Base-by-base conservation (phyloP, 179 eudicot genomes). In the Monotropa hypopitys region DNA sequence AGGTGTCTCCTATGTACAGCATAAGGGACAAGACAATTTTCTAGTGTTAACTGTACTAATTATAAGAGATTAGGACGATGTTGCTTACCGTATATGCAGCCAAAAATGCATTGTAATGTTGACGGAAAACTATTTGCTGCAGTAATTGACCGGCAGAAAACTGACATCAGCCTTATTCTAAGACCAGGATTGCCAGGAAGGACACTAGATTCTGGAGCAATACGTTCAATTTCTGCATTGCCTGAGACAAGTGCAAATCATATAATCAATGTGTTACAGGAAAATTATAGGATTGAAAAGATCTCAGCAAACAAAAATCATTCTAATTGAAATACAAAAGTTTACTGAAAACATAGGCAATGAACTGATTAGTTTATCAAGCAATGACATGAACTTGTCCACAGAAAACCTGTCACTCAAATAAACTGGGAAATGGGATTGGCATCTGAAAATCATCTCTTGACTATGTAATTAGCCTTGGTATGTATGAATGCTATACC, bases 61-160 rank as follows among this genome's bases (percentile, higher is more conserved):
- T 21, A 77, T 3, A 67, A 50, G 26, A 26, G 45, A 21, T 21
- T 51, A 67, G 16, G 49, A 66, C n/a, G 16, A 50, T 49, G 62
- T 76, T 79, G 33, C 86, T 79, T 84, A 94, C 98, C 98, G 83
- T 91, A 92, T 73, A 94, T 90, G 84, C 95, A 94, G 76, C 95
- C 90, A 83, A 92, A 94, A 76, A 94, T 94, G 88, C 98, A 94
- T 81, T 94, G 98, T 75, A 94, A 81, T 49, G 98, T 94, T 54
- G 91, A 87, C 33, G 98, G 98, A 79, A 94, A 94, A 82, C 97
- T 88, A 82, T 94, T 92, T 83, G 97, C 97, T 42, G 98, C 97
- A 35, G 92, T 83, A 74, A 92, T 85, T 68, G 98, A 94, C 78
- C 95, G 91, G 77, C 97, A 91, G 82, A 94, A 91, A 67, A 89